These are phyloP conservation scores for Vitis hybrid DNA, from an alignment of 177 flowering plant species.

Conservation along the genomic window DNA sequence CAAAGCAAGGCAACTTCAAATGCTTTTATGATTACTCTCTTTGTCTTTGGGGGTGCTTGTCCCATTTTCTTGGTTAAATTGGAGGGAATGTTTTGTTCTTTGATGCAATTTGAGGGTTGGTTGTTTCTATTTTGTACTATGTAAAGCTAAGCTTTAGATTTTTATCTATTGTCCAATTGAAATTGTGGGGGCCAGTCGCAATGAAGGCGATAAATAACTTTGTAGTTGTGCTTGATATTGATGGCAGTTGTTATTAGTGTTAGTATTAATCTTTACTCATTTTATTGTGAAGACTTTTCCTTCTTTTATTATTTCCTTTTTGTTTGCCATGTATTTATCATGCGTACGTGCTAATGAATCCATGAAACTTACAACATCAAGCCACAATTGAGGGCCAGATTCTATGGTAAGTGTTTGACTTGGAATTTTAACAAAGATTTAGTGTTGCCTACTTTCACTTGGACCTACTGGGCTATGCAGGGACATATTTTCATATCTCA, in stretches of 20 bases:
- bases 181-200: not conserved
- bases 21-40: conserved; percentile 6
- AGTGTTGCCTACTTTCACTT: too few relatives aligned
- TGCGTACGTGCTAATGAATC: not conserved
- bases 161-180: not conserved
- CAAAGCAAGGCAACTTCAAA: conserved; percentile 59
- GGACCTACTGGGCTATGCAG: too few relatives aligned
- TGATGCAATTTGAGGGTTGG: not conserved
- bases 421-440: too few relatives aligned
- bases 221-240: too few relatives aligned
- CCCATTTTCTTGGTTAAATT: not conserved
- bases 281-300: not conserved
- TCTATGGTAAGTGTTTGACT: not conserved
- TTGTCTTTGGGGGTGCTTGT: not conserved
- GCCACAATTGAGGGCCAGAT: not conserved
- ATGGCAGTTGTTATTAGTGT: too few relatives aligned
- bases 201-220: too few relatives aligned
- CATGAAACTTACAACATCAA: not conserved
- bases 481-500: too few relatives aligned
- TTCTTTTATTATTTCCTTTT: not conserved
- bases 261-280: too few relatives aligned
- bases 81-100: not conserved
- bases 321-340: not conserved
- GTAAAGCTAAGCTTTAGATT: conserved; percentile 1
- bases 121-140: not conserved